phyloP scores from a whole-genome alignment of 164 flowering plant species.

The Vitis rotundifolia region DNA sequence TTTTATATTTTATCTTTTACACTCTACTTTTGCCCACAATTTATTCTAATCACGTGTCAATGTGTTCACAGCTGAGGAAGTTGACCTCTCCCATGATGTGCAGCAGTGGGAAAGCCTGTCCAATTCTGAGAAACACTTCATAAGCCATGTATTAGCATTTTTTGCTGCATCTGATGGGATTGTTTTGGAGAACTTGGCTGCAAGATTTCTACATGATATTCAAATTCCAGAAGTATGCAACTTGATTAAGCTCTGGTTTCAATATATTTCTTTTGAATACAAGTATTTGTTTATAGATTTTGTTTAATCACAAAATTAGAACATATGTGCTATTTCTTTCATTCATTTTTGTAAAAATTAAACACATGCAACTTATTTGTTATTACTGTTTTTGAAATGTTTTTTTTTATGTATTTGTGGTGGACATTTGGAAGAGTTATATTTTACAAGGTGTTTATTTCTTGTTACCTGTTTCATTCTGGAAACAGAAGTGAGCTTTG shows the following conservation, averaged over 20 bases:
- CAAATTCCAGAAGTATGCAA: constrained; percentile 69
- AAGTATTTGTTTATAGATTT: not conserved
- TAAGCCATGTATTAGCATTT: constrained; percentile 79
- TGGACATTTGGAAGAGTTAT: not conserved
- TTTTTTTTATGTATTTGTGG: not conserved
- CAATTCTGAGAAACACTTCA: constrained; percentile 67
- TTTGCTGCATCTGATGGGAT: constrained; percentile 96
- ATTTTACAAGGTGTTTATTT: not conserved
- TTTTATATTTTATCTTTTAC: not conserved
- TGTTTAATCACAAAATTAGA: not conserved
- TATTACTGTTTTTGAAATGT: no score
- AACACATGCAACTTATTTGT: no score
- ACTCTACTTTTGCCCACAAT: no score
- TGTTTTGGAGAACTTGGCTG: constrained; percentile 87
- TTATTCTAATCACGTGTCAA: constrained; percentile 14
- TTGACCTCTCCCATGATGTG: constrained; percentile 75
- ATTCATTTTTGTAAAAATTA: no score
- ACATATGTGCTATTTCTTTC: no score
- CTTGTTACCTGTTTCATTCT: not conserved
- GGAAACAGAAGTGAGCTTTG: not conserved
- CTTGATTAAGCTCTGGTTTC: not conserved
- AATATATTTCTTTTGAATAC: no score
- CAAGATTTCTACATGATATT: constrained; percentile 73
- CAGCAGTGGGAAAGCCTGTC: constrained; percentile 68
- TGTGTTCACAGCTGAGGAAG: constrained; percentile 76